These are phyloP conservation scores for Lycium barbarum DNA, from an alignment of 257 asterid species.

Conservation along the genomic window DNA sequence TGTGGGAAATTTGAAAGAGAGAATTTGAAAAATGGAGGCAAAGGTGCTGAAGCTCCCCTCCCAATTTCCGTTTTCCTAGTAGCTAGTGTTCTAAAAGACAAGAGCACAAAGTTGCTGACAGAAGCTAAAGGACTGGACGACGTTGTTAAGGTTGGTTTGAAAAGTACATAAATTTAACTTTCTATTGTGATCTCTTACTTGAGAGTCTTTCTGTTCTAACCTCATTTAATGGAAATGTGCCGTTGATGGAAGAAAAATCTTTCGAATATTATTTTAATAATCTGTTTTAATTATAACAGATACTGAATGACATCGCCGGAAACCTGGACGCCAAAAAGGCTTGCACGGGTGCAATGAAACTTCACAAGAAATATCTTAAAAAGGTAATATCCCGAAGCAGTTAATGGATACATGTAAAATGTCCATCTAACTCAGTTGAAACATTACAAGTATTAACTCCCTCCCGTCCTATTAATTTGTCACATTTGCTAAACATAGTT, in stretches of 20 bases:
- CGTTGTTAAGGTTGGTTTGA: constrained; percentile 70
- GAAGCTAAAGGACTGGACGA: constrained; percentile 95
- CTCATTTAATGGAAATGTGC: too few species aligned
- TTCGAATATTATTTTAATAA: not conserved
- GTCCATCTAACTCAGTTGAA: not conserved
- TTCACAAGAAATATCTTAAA: constrained; percentile 84
- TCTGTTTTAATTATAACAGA: constrained; percentile 47
- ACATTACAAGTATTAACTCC: not conserved
- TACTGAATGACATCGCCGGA: constrained; percentile 82
- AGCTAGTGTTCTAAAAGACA: constrained; percentile 83
- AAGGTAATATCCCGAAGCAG: constrained; percentile 49
- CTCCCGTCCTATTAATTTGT: not conserved
- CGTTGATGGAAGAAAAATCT: constrained; percentile 2
- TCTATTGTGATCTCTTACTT: not conserved
- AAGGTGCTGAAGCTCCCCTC: constrained; percentile 56
- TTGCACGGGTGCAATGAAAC: constrained; percentile 76
- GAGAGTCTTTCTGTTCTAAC: not conserved
- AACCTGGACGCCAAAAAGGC: constrained; percentile 85
- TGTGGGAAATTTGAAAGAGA: constrained; percentile 84
- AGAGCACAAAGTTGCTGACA: constrained; percentile 68
- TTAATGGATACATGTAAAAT: not conserved
- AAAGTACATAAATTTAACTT: not conserved
- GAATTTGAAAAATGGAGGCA: constrained; percentile 57
- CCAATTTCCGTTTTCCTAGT: constrained; percentile 89
- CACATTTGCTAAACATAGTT: not conserved